Conservation (phyloP, 139 green algal genomes). For the Ostreobium quekettii region DNA sequence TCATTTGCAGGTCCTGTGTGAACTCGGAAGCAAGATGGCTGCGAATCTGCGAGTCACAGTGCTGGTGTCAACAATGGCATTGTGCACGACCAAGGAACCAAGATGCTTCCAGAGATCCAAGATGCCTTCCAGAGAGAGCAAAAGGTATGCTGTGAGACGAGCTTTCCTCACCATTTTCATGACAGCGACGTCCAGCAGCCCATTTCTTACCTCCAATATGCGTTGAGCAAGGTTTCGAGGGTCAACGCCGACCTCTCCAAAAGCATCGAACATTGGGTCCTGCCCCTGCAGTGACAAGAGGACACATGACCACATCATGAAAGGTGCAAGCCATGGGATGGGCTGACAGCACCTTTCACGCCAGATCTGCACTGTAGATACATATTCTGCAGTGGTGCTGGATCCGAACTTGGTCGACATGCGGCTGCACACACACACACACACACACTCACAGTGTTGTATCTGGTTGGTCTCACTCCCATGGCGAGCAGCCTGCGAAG, state of each 20-base stretch:
- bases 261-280: slow-evolving; percentile 48
- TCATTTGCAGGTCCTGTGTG: slow-evolving; percentile 55
- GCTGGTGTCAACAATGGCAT: not conserved
- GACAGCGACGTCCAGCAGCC: not conserved
- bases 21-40: slow-evolving; percentile 67
- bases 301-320: not conserved
- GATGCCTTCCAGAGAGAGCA: not conserved
- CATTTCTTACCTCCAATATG: slow-evolving; percentile 66
- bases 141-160: not conserved
- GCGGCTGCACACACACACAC: not conserved
- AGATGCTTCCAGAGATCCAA: not conserved
- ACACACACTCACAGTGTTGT: not conserved
- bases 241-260: slow-evolving; percentile 47
- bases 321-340: not conserved
- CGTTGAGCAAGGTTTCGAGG: slow-evolving; percentile 71
- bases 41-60: slow-evolving; percentile 40
- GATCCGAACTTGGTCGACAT: not conserved
- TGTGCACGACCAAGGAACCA: not conserved
- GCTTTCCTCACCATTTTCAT: not conserved
- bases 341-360: not conserved
- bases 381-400: no score
- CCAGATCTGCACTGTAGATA: no score
- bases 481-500: not conserved
- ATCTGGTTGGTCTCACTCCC: not conserved
- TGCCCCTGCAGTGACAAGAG: slow-evolving; percentile 19